Evolutionary conservation across 2,329 filamentous ascomycete species (phyloP).

Genomic region (Fusarium sp.): DNA sequence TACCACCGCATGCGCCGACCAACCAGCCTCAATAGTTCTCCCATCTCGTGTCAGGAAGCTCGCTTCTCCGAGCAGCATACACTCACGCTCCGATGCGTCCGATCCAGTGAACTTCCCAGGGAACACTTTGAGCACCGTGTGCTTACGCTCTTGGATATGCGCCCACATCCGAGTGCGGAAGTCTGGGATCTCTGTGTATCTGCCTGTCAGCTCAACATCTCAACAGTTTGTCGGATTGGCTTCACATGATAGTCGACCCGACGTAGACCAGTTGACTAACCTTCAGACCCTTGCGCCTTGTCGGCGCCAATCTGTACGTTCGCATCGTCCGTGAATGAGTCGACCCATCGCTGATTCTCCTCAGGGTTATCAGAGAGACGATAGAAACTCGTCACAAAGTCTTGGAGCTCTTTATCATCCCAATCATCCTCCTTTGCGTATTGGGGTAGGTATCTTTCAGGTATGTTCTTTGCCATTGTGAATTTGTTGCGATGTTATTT

Average conservation of each 20-base stretch:
- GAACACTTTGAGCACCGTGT: conserved; percentile 57
- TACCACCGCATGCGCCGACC: conserved; percentile 49
- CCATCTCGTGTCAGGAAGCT: conserved; percentile 45
- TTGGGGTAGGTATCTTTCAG: conserved; percentile 46
- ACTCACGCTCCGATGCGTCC: conserved; percentile 45
- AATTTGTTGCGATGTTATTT: not conserved
- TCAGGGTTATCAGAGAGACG: conserved; percentile 55
- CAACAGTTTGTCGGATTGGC: not conserved
- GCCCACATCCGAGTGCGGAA: conserved; percentile 59
- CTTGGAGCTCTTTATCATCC: conserved; percentile 48
- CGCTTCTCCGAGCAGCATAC: conserved; percentile 49
- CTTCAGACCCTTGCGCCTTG: conserved; percentile 51
- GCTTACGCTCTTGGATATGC: conserved; percentile 52
- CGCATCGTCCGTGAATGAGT: conserved; percentile 56
- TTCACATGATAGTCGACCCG: not conserved
- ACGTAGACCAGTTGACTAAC: conserved; percentile 33
- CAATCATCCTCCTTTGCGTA: conserved; percentile 47
- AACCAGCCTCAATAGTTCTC: conserved; percentile 40
- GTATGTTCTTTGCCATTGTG: conserved; percentile 32
- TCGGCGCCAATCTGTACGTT: conserved; percentile 56
- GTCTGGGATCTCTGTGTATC: conserved; percentile 54
- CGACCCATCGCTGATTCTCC: conserved; percentile 58
- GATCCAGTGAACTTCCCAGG: conserved; percentile 50
- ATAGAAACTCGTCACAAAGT: conserved; percentile 59
- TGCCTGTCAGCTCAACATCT: conserved; percentile 8